A percentile compares a stretch with the other conserved stretches of the same genome.
phyloP scores from a whole-genome alignment of 2,329 filamentous ascomycete genomes.

The Trichoderma citrinoviride region DNA sequence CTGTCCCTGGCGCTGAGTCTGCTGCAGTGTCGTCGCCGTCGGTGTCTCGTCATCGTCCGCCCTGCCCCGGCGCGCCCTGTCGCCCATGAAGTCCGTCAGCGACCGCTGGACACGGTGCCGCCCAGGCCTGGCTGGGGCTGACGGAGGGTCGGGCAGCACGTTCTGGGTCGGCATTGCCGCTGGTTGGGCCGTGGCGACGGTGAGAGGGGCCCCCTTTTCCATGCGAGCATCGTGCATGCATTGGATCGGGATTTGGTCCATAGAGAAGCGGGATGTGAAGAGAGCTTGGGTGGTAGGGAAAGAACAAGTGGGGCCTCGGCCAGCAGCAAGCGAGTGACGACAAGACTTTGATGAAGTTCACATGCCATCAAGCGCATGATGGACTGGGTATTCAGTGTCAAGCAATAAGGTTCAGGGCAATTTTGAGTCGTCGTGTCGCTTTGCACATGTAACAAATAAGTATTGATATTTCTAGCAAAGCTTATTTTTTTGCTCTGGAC shows the following conservation, averaged over 20 bases:
- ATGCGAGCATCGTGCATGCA: constrained; percentile 18
- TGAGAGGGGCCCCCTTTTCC: constrained; percentile 14
- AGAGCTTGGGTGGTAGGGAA: too few relatives aligned
- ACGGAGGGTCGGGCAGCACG: constrained; percentile 28
- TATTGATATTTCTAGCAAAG: not conserved
- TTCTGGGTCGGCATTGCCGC: constrained; percentile 22
- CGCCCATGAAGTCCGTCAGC: constrained; percentile 52
- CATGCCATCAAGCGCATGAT: too few relatives aligned
- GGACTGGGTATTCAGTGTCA: too few relatives aligned
- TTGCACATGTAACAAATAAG: not conserved
- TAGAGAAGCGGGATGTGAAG: too few relatives aligned
- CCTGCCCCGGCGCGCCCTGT: constrained; percentile 34
- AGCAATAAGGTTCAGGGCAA: too few relatives aligned
- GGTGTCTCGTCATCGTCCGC: constrained; percentile 32
- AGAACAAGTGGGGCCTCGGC: not conserved
- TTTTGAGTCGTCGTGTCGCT: not conserved
- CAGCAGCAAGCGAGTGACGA: constrained; percentile 38
- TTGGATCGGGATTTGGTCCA: not conserved
- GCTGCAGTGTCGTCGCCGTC: not conserved
- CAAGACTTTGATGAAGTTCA: too few relatives aligned
- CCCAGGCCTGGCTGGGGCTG: constrained; percentile 28
- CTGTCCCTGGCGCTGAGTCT: not conserved
- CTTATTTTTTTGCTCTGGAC: not conserved
- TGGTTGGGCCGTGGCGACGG: constrained; percentile 6
- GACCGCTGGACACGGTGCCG: constrained; percentile 57